Conservation (phyloP, 306 rosid species). For the Vigna trinervia region DNA sequence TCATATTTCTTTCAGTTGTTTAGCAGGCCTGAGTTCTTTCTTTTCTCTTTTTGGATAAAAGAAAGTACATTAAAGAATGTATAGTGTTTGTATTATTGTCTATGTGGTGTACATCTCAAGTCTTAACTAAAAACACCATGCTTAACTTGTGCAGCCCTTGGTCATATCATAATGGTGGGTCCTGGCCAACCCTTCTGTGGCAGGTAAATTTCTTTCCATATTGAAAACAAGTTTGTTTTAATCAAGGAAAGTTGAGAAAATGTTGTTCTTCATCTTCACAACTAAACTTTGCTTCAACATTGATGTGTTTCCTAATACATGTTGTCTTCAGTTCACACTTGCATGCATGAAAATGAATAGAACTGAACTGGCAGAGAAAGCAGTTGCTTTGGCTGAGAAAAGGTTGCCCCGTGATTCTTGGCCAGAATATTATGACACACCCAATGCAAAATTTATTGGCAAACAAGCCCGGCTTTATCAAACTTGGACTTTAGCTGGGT, state of each 20-base stretch:
- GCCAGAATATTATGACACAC: conserved; percentile 98
- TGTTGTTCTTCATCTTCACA: neutral
- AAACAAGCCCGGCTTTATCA: conserved; percentile 85
- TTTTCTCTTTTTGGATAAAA: neutral
- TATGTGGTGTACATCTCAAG: neutral
- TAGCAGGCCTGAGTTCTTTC: conserved; percentile 1
- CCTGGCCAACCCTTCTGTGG: conserved; percentile 99
- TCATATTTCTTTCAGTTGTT: conserved; percentile 11
- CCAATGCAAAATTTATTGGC: conserved; percentile 80
- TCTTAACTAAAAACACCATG: conserved; percentile 35
- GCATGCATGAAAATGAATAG: conserved; percentile 97
- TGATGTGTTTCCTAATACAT: conserved; percentile 12
- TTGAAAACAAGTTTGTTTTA: neutral
- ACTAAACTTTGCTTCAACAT: conserved; percentile 9
- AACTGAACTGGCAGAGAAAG: conserved; percentile 74
- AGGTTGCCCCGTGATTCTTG: conserved; percentile 73
- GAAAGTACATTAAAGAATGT: conserved; percentile 10
- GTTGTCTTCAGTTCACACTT: conserved; percentile 76
- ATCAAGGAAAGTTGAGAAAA: neutral
- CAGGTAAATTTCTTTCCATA: conserved; percentile 63
- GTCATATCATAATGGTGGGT: conserved; percentile 99
- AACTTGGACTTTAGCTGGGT: conserved; percentile 96
- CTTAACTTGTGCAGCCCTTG: conserved; percentile 72
- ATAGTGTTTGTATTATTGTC: conserved; percentile 24
- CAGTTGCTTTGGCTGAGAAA: conserved; percentile 78